These are phyloP conservation scores for Hypoxylon sp. DNA, from an alignment of 2,329 filamentous ascomycete species.

Conservation along the genomic window DNA sequence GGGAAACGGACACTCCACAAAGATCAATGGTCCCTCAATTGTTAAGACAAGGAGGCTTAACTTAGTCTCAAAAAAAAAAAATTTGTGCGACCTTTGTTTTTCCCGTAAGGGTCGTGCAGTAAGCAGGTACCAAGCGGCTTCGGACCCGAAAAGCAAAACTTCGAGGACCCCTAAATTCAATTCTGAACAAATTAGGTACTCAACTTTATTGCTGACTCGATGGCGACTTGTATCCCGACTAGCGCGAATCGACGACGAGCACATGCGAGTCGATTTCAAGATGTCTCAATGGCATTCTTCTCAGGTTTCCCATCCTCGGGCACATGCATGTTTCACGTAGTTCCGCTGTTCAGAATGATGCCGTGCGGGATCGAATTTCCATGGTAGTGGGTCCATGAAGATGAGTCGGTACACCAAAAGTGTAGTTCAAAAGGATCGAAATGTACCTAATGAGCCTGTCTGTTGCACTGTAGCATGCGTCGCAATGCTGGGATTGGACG, in stretches of 20 bases:
- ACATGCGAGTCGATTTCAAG: not conserved
- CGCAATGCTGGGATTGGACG: slow-evolving; percentile 23
- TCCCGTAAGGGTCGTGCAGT: not conserved
- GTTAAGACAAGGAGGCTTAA: not conserved
- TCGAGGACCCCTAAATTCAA: slow-evolving; percentile 20
- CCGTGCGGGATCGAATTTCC: not conserved
- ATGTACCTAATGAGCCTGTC: not conserved
- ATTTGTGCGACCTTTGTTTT: slow-evolving; percentile 2
- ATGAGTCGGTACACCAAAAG: not conserved
- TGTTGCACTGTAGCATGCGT: slow-evolving; percentile 16
- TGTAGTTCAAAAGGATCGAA: slow-evolving; percentile 1
- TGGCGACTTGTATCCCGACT: slow-evolving; percentile 19
- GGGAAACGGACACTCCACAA: not conserved
- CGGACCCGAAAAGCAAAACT: slow-evolving; percentile 8
- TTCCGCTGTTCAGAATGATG: slow-evolving; percentile 8
- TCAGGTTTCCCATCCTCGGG: slow-evolving; percentile 18
- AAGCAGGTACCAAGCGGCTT: slow-evolving; percentile 9
- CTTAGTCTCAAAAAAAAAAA: slow-evolving; percentile 7
- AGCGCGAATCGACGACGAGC: slow-evolving; percentile 34
- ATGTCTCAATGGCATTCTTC: slow-evolving; percentile 16
- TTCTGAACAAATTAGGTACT: slow-evolving; percentile 5
- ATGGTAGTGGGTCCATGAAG: slow-evolving; percentile 3
- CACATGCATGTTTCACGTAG: slow-evolving; percentile 21
- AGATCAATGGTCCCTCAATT: not conserved
- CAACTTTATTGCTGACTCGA: slow-evolving; percentile 28